A percentile compares a stretch with the other conserved stretches of the same genome.
These are phyloP conservation scores for Amaranthus cruentus DNA, from an alignment of 148 eudicot species.

Conservation along the genomic window DNA sequence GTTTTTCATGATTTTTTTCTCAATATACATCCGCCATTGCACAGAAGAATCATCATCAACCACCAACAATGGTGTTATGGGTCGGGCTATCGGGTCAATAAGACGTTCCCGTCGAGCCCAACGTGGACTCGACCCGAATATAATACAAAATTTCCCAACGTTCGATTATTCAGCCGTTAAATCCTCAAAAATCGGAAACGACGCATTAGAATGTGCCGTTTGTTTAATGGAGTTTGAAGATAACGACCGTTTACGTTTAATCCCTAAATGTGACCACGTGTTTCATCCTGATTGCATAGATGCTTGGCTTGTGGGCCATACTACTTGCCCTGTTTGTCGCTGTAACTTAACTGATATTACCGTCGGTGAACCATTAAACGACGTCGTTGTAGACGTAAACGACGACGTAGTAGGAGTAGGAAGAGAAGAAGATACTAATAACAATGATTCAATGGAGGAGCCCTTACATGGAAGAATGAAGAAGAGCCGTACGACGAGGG, in stretches of 20 bases:
- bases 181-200: constrained; percentile 33
- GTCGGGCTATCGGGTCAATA: constrained; percentile 15
- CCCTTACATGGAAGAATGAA: too few relatives aligned
- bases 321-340: constrained; percentile 47
- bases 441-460: too few relatives aligned
- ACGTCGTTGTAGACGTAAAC: constrained; percentile 1
- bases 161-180: constrained; percentile 34
- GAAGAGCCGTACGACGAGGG: constrained; percentile 22
- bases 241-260: constrained; percentile 40
- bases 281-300: constrained; percentile 53
- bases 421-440: too few relatives aligned
- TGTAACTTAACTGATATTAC: constrained; percentile 10
- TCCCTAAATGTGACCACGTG: constrained; percentile 51
- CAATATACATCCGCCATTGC: too few relatives aligned
- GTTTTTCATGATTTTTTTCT: too few relatives aligned
- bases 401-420: not conserved
- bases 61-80: too few relatives aligned
- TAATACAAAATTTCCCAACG: constrained; percentile 38
- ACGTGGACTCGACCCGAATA: constrained; percentile 34
- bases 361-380: not conserved
- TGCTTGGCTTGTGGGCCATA: constrained; percentile 35
- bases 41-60: too few relatives aligned
- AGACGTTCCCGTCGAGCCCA: constrained; percentile 20
- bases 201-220: constrained; percentile 51
- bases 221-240: constrained; percentile 52